phyloP scores from a whole-genome alignment of 2,329 filamentous ascomycete genomes.

The Chaetothyriales sp. region DNA sequence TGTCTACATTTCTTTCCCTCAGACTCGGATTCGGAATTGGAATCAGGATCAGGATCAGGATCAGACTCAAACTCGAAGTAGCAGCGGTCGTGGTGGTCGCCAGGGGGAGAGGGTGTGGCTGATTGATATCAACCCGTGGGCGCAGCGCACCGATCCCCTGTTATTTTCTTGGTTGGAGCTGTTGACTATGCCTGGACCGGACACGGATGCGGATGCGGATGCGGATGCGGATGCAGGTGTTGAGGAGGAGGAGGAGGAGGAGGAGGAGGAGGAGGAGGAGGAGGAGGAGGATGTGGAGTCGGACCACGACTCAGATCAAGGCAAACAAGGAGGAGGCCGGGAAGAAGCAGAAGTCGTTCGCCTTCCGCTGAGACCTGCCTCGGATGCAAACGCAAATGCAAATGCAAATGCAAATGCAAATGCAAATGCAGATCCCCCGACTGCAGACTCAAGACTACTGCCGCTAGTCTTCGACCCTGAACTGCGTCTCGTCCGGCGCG shows the following conservation, averaged over 20 bases:
- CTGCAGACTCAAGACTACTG: conserved; percentile 25
- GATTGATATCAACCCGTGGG: conserved; percentile 94
- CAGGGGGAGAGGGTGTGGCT: conserved; percentile 53
- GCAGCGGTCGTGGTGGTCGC: too few species aligned
- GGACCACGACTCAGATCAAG: too few species aligned
- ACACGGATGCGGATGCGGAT: conserved; percentile 16
- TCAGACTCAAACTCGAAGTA: too few species aligned
- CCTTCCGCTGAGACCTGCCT: neutral
- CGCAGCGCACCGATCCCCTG: conserved; percentile 70
- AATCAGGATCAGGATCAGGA: too few species aligned
- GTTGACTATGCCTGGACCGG: conserved; percentile 43
- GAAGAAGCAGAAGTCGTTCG: conserved; percentile 6
- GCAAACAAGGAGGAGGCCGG: too few species aligned
- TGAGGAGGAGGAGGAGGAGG: conserved; percentile 26
- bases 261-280: too few species aligned
- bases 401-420: conserved; percentile 31
- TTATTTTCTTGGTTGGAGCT: conserved; percentile 85
- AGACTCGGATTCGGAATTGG: conserved; percentile 28
- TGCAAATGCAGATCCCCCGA: too few species aligned
- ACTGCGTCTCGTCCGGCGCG: conserved; percentile 63
- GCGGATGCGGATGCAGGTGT: conserved; percentile 21
- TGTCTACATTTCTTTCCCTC: conserved; percentile 66
- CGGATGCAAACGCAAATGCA: conserved; percentile 28
- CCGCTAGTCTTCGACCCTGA: conserved; percentile 48
- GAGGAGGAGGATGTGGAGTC: too few species aligned